These are phyloP conservation scores for Aspergillus sp. DNA, from an alignment of 2,329 filamentous ascomycete species.

Conservation along the genomic window DNA sequence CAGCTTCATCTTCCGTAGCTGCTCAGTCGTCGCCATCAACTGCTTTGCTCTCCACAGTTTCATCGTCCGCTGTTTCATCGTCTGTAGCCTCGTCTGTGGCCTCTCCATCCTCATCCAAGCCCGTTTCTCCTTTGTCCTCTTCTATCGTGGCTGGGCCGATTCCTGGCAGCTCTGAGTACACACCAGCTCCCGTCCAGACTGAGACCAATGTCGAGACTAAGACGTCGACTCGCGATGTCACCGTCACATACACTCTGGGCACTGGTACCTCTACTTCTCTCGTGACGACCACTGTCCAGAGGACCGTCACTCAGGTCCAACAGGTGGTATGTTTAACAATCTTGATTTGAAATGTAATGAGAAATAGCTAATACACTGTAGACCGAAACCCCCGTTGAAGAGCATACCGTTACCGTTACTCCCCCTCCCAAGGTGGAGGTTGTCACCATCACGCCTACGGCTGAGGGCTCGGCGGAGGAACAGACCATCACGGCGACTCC, in stretches of 20 bases:
- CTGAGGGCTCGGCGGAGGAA: not conserved
- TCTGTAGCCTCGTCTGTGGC: constrained; percentile 2
- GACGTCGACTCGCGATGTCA: constrained; percentile 20
- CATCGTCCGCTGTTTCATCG: not conserved
- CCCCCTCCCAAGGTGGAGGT: not conserved
- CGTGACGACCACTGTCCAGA: constrained; percentile 33
- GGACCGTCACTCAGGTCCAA: constrained; percentile 22
- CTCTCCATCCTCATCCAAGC: constrained; percentile 1
- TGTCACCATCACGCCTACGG: not conserved
- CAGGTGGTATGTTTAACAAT: not conserved
- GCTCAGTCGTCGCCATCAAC: not conserved
- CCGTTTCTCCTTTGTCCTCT: constrained; percentile 2
- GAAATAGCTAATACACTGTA: constrained; percentile 2
- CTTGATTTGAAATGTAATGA: constrained; percentile 21
- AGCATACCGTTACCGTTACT: not conserved
- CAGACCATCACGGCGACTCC: not conserved
- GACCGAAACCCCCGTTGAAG: not conserved
- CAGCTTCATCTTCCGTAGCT: constrained; percentile 1
- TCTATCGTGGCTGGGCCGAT: constrained; percentile 8
- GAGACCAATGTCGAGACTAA: constrained; percentile 4
- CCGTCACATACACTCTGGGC: constrained; percentile 36
- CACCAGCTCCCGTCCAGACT: not conserved
- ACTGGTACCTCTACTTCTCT: constrained; percentile 28
- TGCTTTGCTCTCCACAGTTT: not conserved
- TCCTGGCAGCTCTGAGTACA: constrained; percentile 9